These are phyloP conservation scores for Vararia minispora DNA, from an alignment of 768 basidiomycete genomes.

Conservation along the genomic window DNA sequence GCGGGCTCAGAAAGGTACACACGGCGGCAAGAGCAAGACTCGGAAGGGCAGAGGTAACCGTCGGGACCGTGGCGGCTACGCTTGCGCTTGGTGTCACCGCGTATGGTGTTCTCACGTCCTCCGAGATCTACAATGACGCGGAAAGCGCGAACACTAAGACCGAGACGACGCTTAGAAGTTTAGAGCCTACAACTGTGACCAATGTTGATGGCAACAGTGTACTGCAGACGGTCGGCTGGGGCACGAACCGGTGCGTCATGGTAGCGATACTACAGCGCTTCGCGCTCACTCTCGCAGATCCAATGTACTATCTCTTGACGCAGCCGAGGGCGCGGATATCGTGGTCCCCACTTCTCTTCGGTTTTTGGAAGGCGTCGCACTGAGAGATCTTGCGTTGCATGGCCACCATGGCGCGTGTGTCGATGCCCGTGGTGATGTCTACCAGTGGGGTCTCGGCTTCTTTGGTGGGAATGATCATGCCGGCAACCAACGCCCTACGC, in stretches of 20 bases:
- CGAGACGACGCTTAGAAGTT: no score
- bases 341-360: conserved; percentile 37
- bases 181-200: no score
- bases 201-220: conserved; percentile 18
- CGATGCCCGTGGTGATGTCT: conserved; percentile 70
- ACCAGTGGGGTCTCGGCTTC: conserved; percentile 74
- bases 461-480: conserved; percentile 22
- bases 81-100: conserved; percentile 1
- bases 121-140: conserved; percentile 26
- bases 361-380: conserved; percentile 58
- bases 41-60: conserved; percentile 3
- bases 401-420: conserved; percentile 62
- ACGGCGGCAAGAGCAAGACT: no score
- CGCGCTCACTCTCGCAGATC: conserved; percentile 25
- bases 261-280: not conserved
- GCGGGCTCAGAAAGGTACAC: no score
- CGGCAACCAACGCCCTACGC: conserved; percentile 27
- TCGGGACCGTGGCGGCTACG: conserved; percentile 2
- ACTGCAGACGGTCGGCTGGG: conserved; percentile 56
- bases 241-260: conserved; percentile 52
- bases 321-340: conserved; percentile 28
- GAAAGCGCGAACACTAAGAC: no score
- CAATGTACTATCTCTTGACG: conserved; percentile 31
- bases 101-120: conserved; percentile 5
- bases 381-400: conserved; percentile 65